phyloP scores from a whole-genome alignment of 2,329 filamentous ascomycete species.

The Arthrobotrys sinensis region DNA sequence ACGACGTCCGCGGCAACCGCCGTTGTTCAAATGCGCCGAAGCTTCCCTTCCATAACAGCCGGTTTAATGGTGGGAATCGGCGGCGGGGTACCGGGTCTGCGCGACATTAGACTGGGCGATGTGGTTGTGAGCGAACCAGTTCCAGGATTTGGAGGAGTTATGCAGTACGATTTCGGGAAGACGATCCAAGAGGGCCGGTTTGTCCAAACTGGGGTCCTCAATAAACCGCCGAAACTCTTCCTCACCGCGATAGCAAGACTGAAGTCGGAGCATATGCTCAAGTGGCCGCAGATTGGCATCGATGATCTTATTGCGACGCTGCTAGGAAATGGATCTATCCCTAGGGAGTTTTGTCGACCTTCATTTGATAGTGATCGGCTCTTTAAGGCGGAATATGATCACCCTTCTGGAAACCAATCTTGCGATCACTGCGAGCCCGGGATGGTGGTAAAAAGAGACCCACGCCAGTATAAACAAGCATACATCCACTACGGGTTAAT shows the following conservation, averaged over 20 bases:
- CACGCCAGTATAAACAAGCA: neutral
- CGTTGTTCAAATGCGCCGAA: neutral
- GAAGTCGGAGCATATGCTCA: neutral
- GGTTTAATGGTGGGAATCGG: conserved; percentile 31
- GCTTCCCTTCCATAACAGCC: conserved; percentile 11
- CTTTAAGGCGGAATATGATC: conserved; percentile 1
- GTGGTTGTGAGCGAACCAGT: conserved; percentile 26
- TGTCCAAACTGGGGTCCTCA: neutral
- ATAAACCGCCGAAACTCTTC: conserved; percentile 11
- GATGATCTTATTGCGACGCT: neutral
- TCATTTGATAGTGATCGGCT: neutral
- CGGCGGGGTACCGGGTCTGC: conserved; percentile 5
- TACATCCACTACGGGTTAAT: conserved; percentile 38
- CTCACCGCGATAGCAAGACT: conserved; percentile 4
- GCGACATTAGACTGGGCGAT: conserved; percentile 14
- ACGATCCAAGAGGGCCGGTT: neutral
- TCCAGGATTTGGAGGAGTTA: neutral
- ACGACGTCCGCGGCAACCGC: conserved; percentile 4
- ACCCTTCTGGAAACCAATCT: neutral
- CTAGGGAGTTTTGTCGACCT: neutral
- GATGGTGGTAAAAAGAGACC: neutral
- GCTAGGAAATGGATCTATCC: neutral
- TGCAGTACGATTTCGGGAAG: conserved; percentile 24
- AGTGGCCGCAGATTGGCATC: neutral
- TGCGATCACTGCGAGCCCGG: neutral